Base-by-base conservation (phyloP, 164 flowering plant genomes). In the Annona cherimola region DNA sequence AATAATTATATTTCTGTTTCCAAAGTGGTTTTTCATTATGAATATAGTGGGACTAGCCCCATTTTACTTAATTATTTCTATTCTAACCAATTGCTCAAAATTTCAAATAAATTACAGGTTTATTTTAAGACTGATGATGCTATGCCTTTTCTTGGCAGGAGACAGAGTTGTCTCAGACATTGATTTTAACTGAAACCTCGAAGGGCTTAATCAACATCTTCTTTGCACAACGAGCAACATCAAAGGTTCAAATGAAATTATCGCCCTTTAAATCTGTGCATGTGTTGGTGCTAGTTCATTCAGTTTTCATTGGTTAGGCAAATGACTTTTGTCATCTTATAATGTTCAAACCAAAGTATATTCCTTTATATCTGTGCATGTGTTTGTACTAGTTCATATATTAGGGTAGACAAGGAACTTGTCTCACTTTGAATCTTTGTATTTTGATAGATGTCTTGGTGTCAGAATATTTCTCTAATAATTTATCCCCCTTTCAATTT, bases 181-280 rank as follows among this genome's bases (percentile, higher is more conserved):
- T 86, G 69, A 45, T 87, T 45, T 72, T 61, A 12, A 79, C 88
- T 63, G 91, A 90, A 42, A 85, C 89, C 42, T 76, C 85, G 85
- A 89, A 86, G 81, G 78, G 88, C 79, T 83, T 90, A 82, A 73
- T 90, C 67, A 88, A 90, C 69, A 55, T 90, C 40, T 90, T 90
- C 81, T 88, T 89, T 74, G 79, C 96, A 66, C 87, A 83, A 68
- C 93, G 96, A 61, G 90, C 88, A 78, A 87, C 93, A 19, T 57
- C 88, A 65, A 90, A 89, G 96, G 96, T 90, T 65, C 6, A 1
- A 55, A 26, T 50, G 18, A 50, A 50, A 9, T 50, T 50, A 50
- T 26, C 5, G 39, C 18, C 5, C 4, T 64, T 40, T 14, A 5
- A 1, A 40, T 64, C 4, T 64, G 45, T 42, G 41, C 41, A 35